Conservation (phyloP, 768 basidiomycete species). For the Scleroderma bovista region DNA sequence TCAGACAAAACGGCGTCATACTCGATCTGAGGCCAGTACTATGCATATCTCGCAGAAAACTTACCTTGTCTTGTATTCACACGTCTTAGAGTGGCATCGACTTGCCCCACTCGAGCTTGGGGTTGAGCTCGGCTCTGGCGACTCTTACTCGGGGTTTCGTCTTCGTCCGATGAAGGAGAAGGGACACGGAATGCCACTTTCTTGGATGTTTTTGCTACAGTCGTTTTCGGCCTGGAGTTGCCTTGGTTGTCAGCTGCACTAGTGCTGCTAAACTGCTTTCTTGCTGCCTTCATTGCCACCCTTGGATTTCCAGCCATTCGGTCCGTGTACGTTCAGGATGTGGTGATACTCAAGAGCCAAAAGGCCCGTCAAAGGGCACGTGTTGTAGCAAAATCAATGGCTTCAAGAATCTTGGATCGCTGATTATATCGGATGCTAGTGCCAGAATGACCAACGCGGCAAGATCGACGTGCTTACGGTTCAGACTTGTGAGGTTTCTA, state of each 20-base stretch:
- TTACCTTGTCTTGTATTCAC: neutral
- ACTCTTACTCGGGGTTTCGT: neutral
- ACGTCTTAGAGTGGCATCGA: neutral
- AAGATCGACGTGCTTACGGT: no score
- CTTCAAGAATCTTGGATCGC: no score
- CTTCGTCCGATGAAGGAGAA: slow-evolving; percentile 9
- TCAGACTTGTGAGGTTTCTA: no score
- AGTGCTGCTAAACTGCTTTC: neutral
- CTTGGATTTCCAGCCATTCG: neutral
- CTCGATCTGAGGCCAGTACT: neutral
- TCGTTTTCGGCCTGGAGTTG: neutral
- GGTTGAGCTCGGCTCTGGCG: neutral
- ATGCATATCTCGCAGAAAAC: neutral
- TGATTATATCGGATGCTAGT: no score
- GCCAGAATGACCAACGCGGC: no score
- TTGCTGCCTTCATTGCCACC: neutral
- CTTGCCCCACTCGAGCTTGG: neutral
- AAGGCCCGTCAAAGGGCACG: no score
- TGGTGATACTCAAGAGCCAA: neutral
- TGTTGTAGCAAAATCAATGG: no score
- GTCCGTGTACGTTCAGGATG: neutral
- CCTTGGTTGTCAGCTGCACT: neutral
- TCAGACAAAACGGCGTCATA: no score
- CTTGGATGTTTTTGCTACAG: slow-evolving; percentile 2
- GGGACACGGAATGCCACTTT: slow-evolving; percentile 13